These are phyloP conservation scores for Capsella rubella DNA, from an alignment of 441 rosid species.

Conservation along the genomic window DNA sequence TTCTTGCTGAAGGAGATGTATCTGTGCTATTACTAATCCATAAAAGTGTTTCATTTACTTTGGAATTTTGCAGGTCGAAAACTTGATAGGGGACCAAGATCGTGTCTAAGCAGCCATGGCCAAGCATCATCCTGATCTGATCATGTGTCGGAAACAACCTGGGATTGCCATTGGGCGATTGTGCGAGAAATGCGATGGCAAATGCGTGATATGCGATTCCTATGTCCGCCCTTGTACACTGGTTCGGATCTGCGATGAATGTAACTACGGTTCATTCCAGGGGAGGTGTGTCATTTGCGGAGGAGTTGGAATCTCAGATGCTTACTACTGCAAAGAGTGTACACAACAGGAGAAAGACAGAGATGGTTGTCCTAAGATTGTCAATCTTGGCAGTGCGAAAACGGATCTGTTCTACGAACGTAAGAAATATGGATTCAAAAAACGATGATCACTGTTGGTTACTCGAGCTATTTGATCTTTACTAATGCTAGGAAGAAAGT, in stretches of 20 bases:
- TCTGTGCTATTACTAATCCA: conserved; percentile 11
- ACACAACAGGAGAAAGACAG: conserved; percentile 91
- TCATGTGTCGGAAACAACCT: conserved; percentile 92
- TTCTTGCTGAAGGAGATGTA: not conserved
- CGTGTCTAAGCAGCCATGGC: conserved; percentile 56
- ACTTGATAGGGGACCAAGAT: not conserved
- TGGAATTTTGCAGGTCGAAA: not conserved
- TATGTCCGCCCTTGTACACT: conserved; percentile 89
- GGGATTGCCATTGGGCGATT: conserved; percentile 91
- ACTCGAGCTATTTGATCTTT: not conserved
- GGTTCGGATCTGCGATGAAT: conserved; percentile 85
- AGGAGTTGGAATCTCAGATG: conserved; percentile 91
- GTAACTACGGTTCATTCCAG: conserved; percentile 90
- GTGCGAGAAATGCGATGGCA: conserved; percentile 88
- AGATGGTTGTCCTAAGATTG: conserved; percentile 92
- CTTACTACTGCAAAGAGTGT: conserved; percentile 88
- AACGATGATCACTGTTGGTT: conserved; percentile 40
- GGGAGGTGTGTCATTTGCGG: conserved; percentile 91
- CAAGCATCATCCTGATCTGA: conserved; percentile 93
- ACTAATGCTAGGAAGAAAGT: not conserved
- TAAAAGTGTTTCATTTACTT: not conserved
- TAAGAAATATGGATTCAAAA: conserved; percentile 85
- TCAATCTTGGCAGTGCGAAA: conserved; percentile 84
- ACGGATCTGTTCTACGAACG: conserved; percentile 82
- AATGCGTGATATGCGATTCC: conserved; percentile 84